Base-by-base conservation (phyloP, 2,329 filamentous ascomycete genomes). In the Fulvia fulva region DNA sequence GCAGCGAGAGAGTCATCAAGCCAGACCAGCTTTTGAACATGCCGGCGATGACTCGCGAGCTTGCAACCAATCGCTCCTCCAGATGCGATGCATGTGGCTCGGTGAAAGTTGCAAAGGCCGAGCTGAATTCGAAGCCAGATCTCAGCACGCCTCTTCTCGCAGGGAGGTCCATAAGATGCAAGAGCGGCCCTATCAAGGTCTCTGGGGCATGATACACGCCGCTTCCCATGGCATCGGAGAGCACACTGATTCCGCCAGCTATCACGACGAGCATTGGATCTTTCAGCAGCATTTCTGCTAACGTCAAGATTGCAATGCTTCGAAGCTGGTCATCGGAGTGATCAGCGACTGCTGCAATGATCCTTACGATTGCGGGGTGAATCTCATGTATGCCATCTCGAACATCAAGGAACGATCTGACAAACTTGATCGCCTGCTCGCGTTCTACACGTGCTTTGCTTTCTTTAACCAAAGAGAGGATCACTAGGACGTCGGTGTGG, bases 361-460 rank as follows among this genome's bases (percentile, higher is more conserved):
- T 94, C 55, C 94, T 86, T 7, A 96, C 89, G 21, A 99, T 86
- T 0, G 90, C 87, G 58, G 89, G 84, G 1, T 94, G 95, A 34
- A 99, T 83, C 72, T 99, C 93, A 62, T 85, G 83, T 8, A 95
- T 87, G 11, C 94, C 94, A 62, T 91, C 90, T 71, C 97, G 97
- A 63, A 97, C 91, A 71, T 99, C 94, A 2, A 99, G 79, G 69
- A 99, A 99, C 9, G 92, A 90, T 59, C 94, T 86, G 25, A 97
- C 87, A 72, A 99, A 97, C 73, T 99, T 99, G 68, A 99, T 79
- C 12, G 94, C 94, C 75, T 99, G 94, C 74, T 99, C 94, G 55
- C 95, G 85, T 77, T 99, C 94, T 19, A 99, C 90, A 66, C 93
- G 92, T n/a, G 93, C 90, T 74, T 97, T 97, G 70, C 89, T 88